Evolutionary conservation across 306 rosid species (phyloP).

Genomic region (Prunus davidiana): DNA sequence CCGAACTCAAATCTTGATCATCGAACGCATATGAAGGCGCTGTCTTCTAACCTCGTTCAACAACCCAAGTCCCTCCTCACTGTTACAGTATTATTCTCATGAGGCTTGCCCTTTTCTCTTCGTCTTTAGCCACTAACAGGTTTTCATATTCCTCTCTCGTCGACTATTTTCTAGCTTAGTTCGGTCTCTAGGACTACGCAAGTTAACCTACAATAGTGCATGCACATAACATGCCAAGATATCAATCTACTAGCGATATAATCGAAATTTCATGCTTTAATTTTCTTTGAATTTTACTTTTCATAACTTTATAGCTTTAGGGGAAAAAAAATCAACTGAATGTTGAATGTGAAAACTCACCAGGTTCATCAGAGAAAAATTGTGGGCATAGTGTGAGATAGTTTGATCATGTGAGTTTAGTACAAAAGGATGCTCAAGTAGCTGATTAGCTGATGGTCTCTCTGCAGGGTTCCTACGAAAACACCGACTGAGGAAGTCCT

Average conservation of each 20-base stretch:
- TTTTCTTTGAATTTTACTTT: slow-evolving; percentile 33
- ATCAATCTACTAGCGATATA: slow-evolving; percentile 12
- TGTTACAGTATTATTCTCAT: too few relatives aligned
- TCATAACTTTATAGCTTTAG: neutral
- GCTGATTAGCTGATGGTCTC: slow-evolving; percentile 61
- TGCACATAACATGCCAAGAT: slow-evolving; percentile 9
- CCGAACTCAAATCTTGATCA: too few relatives aligned
- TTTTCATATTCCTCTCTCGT: neutral
- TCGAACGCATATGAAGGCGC: too few relatives aligned
- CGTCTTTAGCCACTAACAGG: too few relatives aligned
- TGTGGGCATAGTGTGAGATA: slow-evolving; percentile 26
- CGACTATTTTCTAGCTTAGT: slow-evolving; percentile 22
- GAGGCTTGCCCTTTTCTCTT: too few relatives aligned
- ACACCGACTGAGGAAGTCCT: slow-evolving; percentile 73
- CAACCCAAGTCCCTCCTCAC: too few relatives aligned
- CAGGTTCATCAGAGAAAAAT: slow-evolving; percentile 37
- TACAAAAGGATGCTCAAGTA: slow-evolving; percentile 77
- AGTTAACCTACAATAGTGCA: slow-evolving; percentile 42
- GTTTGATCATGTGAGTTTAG: slow-evolving; percentile 24
- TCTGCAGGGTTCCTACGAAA: slow-evolving; percentile 82
- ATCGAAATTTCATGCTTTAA: neutral
- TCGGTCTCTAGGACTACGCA: slow-evolving; percentile 34
- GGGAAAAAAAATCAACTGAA: neutral
- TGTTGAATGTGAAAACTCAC: slow-evolving; percentile 40
- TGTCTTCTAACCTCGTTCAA: too few relatives aligned